These are phyloP conservation scores for Suhomyces maxii DNA, from an alignment of 1,139 yeast genomes.

Conservation along the genomic window DNA sequence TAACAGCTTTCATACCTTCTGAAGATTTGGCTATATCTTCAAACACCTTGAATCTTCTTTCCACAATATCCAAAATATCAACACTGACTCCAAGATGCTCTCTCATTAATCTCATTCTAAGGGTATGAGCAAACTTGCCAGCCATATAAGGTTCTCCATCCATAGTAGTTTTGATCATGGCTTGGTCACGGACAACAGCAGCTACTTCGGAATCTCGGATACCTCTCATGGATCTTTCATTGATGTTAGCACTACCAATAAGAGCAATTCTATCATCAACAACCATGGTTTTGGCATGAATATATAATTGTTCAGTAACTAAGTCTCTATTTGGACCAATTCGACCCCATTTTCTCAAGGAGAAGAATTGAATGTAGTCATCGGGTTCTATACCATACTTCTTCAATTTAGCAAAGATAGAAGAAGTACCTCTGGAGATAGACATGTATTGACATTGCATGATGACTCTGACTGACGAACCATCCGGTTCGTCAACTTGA, in stretches of 20 bases:
- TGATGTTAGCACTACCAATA: slow-evolving; percentile 95
- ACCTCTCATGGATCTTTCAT: slow-evolving; percentile 95
- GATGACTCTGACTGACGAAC: slow-evolving; percentile 88
- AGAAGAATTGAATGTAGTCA: slow-evolving; percentile 87
- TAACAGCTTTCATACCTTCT: slow-evolving; percentile 45
- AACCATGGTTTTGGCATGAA: slow-evolving; percentile 89
- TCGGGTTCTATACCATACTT: slow-evolving; percentile 84
- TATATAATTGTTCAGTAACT: slow-evolving; percentile 88
- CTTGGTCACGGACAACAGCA: slow-evolving; percentile 80
- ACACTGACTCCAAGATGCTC: slow-evolving; percentile 95
- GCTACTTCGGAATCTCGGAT: slow-evolving; percentile 93
- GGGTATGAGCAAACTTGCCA: slow-evolving; percentile 84
- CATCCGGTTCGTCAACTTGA: slow-evolving; percentile 90
- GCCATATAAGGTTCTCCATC: slow-evolving; percentile 79
- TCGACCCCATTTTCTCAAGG: slow-evolving; percentile 93
- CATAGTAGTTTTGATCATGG: slow-evolving; percentile 73
- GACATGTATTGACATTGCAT: slow-evolving; percentile 97
- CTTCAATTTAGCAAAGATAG: slow-evolving; percentile 80
- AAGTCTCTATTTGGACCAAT: slow-evolving; percentile 74
- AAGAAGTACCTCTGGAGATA: slow-evolving; percentile 87
- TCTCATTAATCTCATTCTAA: slow-evolving; percentile 89
- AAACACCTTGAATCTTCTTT: slow-evolving; percentile 64
- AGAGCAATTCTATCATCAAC: slow-evolving; percentile 94
- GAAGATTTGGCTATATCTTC: slow-evolving; percentile 54
- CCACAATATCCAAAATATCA: slow-evolving; percentile 82